Evolutionary conservation across 108 stramenopile species (phyloP).

Genomic region (Chaetoceros tenuissimus): DNA sequence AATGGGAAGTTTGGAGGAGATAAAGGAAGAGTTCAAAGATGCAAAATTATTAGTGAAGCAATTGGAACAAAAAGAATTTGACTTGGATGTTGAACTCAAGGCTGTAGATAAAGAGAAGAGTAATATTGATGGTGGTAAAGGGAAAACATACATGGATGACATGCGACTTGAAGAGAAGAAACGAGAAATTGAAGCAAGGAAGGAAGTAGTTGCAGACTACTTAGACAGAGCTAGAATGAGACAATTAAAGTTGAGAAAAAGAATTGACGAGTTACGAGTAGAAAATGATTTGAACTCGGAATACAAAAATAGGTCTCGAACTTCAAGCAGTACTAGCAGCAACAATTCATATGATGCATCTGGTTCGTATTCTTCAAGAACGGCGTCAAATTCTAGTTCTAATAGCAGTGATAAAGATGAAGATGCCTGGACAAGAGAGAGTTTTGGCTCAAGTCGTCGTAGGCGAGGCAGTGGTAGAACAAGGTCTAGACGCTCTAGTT

Average conservation of each 20-base stretch:
- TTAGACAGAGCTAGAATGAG: slow-evolving; percentile 55
- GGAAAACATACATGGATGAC: slow-evolving; percentile 39
- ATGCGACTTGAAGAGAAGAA: slow-evolving; percentile 55
- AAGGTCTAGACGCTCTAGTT: background rate
- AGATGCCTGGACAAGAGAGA: slow-evolving; percentile 35
- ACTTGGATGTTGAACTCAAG: slow-evolving; percentile 43
- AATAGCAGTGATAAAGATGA: slow-evolving; percentile 1
- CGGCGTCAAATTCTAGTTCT: slow-evolving; percentile 3
- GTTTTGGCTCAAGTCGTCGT: slow-evolving; percentile 36
- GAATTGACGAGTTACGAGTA: slow-evolving; percentile 68
- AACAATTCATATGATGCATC: background rate
- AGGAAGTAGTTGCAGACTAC: slow-evolving; percentile 58
- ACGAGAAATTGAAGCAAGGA: slow-evolving; percentile 61
- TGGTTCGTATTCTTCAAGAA: slow-evolving; percentile 1
- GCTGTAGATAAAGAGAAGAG: slow-evolving; percentile 35
- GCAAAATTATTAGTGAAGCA: slow-evolving; percentile 59
- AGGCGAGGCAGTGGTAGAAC: slow-evolving; percentile 23
- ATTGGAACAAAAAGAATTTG: slow-evolving; percentile 39
- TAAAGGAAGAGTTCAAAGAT: slow-evolving; percentile 77
- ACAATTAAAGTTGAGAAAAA: slow-evolving; percentile 52
- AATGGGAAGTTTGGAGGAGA: slow-evolving; percentile 50
- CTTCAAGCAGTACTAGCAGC: slow-evolving; percentile 4
- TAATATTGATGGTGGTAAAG: slow-evolving; percentile 4
- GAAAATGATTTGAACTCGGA: slow-evolving; percentile 36
- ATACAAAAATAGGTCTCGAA: slow-evolving; percentile 15